Evolutionary conservation across 257 asterid genomes (phyloP), one percentile per base, ranked within the genome.

Genomic region (Apocynum venetum): DNA sequence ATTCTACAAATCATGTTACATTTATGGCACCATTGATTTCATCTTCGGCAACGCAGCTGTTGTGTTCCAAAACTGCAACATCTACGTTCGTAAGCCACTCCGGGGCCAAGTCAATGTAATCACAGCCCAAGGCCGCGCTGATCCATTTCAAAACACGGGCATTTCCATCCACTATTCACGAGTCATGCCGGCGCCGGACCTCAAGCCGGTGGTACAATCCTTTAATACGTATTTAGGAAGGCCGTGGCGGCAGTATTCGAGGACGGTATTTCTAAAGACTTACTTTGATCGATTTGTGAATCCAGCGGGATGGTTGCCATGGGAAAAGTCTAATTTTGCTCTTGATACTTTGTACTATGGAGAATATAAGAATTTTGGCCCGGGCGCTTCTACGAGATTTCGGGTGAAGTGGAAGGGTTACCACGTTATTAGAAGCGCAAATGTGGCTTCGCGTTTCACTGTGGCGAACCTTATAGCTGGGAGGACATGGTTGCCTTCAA

Each of bases 71-170:
- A 91, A 84, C 80, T 91, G 95, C 84, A 69, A 82, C n/a, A 87
- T 93, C 81, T 93, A 87, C 78, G 97, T 87, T 48, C 80, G 98
- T 0, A 89, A 79, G 73, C 98, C 98, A 20, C 69, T 92, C 0
- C 36, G 41, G 75, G 98, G 97, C 8, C 97, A 93, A 78, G 88
- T 88, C 0, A 91, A 91, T 73, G 87, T 86, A 38, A 72, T 94
- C 59, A 94, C 98, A 0, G 98, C 98, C 7, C 98, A 94, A 80
- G 98, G 97, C 3, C 89, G 98, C 64, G 93, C 85, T 3, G 98
- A 94, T 76, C 98, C 97, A n/a, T 91, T 85, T 73, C 98, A 94
- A 55, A 94, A 94, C 79, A 91, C 97, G 8, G 98, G 92, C 4
- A 92, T 94, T 20, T 89, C 98, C 14, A 88, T 94, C 83, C 97